A percentile compares a stretch with the other conserved stretches of the same genome.
phyloP scores from a whole-genome alignment of 176 grass and related monocot genomes.

The Tuctoria greenei region DNA sequence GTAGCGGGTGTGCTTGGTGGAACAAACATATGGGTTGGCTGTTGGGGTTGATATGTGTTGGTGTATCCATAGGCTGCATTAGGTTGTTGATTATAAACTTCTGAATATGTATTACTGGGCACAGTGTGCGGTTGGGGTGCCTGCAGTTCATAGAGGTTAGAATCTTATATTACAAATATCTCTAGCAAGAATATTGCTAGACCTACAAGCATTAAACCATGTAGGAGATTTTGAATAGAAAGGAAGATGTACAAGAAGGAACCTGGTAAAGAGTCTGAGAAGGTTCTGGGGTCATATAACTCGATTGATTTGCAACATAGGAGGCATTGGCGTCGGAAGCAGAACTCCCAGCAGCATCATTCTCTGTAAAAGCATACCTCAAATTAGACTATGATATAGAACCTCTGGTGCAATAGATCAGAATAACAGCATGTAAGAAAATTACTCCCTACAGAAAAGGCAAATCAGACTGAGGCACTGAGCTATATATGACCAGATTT shows the following conservation, averaged over 20 bases:
- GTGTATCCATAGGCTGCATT: slow-evolving; percentile 54
- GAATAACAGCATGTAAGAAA: neutral
- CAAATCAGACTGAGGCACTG: no score
- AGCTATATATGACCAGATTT: neutral
- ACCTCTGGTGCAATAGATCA: slow-evolving; percentile 13
- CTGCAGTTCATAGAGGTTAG: slow-evolving; percentile 27
- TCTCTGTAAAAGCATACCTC: slow-evolving; percentile 46
- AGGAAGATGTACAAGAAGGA: slow-evolving; percentile 32
- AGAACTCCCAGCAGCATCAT: slow-evolving; percentile 37
- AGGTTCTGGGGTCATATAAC: slow-evolving; percentile 30
- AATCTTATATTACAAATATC: slow-evolving; percentile 20
- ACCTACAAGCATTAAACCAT: slow-evolving; percentile 12
- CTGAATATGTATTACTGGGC: slow-evolving; percentile 44
- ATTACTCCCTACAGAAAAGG: neutral
- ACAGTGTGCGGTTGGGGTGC: slow-evolving; percentile 45
- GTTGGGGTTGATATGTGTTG: slow-evolving; percentile 63
- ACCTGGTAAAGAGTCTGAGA: slow-evolving; percentile 73
- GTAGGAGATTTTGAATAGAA: neutral
- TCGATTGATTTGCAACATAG: slow-evolving; percentile 39
- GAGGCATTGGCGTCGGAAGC: slow-evolving; percentile 35
- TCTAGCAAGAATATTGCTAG: neutral
- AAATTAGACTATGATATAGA: slow-evolving; percentile 30
- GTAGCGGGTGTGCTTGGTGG: slow-evolving; percentile 38
- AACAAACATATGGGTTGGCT: slow-evolving; percentile 72
- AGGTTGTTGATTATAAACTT: slow-evolving; percentile 49